Percentiles rank a stretch among this genome's conserved stretches.
Conservation (phyloP, 2,329 filamentous ascomycete species). For the Trichoderma sp. region DNA sequence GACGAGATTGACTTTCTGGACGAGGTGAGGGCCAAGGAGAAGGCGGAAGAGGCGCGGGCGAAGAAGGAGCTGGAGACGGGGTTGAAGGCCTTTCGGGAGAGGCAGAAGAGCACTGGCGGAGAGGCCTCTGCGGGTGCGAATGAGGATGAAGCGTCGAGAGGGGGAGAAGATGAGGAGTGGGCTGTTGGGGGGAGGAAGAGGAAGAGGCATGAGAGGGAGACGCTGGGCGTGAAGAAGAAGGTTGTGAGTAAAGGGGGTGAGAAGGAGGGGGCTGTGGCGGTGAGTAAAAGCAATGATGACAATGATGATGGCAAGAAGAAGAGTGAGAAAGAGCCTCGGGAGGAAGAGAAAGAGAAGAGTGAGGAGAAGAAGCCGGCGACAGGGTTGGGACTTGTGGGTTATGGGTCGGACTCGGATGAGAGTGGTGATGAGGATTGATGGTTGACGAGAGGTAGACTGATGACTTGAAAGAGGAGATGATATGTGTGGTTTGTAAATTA, state of each 20-base stretch:
- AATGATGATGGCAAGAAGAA: background rate
- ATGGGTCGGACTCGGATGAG: constrained; percentile 62
- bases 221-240: constrained; percentile 41
- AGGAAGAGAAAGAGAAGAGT: constrained; percentile 26
- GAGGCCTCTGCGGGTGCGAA: constrained; percentile 32
- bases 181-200: constrained; percentile 43
- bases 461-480: constrained; percentile 9
- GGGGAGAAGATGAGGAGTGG: constrained; percentile 39
- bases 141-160: constrained; percentile 32
- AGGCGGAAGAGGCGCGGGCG: constrained; percentile 58
- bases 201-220: constrained; percentile 44
- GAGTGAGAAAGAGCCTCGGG: constrained; percentile 5
- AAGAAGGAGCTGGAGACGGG: constrained; percentile 61
- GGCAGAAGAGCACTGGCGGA: constrained; percentile 46
- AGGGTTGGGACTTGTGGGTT: constrained; percentile 54
- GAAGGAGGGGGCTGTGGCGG: constrained; percentile 28
- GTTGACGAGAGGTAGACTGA: background rate
- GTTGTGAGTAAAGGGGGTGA: constrained; percentile 30
- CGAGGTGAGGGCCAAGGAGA: constrained; percentile 54
- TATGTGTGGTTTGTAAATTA: constrained; percentile 19
- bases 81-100: constrained; percentile 58
- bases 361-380: constrained; percentile 35
- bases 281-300: background rate
- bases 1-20: constrained; percentile 79
- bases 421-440: constrained; percentile 45